Conservation (phyloP, 1,139 yeast genomes). For the Schizosaccharomyces versatilis region DNA sequence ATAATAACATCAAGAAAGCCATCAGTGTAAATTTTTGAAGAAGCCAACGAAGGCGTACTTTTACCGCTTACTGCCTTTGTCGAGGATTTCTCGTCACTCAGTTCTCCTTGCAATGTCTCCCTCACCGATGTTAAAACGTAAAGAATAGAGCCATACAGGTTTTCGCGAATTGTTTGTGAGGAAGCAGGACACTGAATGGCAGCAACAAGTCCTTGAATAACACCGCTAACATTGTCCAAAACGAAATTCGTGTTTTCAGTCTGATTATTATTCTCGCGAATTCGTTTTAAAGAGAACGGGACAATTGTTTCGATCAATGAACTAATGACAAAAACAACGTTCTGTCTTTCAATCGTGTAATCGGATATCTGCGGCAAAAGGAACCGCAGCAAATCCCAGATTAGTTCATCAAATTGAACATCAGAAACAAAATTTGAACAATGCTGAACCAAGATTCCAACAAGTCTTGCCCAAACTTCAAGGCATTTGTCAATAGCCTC, state of each 20-base stretch:
- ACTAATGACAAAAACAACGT: background rate
- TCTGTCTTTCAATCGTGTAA: background rate
- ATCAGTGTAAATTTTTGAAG: background rate
- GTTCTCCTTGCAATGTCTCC: background rate
- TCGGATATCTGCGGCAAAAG: background rate
- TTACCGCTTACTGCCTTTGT: background rate
- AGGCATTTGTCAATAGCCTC: background rate
- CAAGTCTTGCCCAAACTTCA: background rate
- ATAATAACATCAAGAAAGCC: background rate
- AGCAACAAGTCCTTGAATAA: background rate
- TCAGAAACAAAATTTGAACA: background rate
- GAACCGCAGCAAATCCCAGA: conserved; percentile 1
- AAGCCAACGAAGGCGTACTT: background rate
- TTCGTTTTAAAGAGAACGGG: background rate
- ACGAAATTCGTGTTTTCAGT: background rate
- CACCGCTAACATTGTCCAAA: background rate
- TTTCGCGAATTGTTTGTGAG: background rate
- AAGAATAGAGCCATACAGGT: background rate
- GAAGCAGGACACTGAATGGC: background rate
- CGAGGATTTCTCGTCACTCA: no score
- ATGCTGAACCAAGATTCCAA: background rate
- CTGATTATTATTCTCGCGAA: background rate
- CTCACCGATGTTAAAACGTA: background rate
- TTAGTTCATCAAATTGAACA: background rate
- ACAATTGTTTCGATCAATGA: background rate